phyloP scores from a whole-genome alignment of 139 green algal genomes.

The Chlamydomonas sp. region DNA sequence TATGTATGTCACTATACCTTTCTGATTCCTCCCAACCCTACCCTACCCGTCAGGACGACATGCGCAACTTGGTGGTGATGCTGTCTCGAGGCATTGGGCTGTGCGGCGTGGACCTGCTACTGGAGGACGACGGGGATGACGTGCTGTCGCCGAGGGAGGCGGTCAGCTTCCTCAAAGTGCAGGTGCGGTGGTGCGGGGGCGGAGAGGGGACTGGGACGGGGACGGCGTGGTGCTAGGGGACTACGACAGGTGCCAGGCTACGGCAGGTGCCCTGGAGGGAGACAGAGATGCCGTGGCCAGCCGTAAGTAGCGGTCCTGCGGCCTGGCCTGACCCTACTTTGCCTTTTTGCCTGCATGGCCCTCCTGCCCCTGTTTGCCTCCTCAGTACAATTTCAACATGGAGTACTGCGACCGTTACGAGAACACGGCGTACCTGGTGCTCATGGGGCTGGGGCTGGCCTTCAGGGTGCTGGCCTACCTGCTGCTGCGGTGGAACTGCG shows the following conservation, averaged over 20 bases:
- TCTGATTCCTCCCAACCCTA: too few relatives aligned
- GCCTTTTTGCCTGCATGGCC: background rate
- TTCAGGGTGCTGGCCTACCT: constrained; percentile 42
- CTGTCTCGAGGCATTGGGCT: constrained; percentile 46
- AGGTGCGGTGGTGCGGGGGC: constrained; percentile 14
- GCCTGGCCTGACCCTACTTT: background rate
- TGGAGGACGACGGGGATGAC: constrained; percentile 30
- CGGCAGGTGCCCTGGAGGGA: too few relatives aligned
- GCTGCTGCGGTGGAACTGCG: constrained; percentile 9
- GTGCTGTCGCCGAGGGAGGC: constrained; percentile 34
- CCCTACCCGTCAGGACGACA: constrained; percentile 22
- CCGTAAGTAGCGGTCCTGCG: background rate
- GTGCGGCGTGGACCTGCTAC: constrained; percentile 46
- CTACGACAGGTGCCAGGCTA: background rate
- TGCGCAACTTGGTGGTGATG: constrained; percentile 53
- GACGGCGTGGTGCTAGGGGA: background rate
- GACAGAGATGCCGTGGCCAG: too few relatives aligned
- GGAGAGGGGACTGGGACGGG: background rate
- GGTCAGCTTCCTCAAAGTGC: constrained; percentile 45
- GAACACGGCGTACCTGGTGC: background rate
- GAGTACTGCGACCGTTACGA: constrained; percentile 30
- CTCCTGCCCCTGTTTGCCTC: background rate
- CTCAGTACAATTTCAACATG: constrained; percentile 40
- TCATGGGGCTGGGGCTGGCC: constrained; percentile 30
- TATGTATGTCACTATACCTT: too few relatives aligned